Evolutionary conservation across 1,284 basidiomycete genomes (phyloP).

Genomic region (Cystobasidium sp.): DNA sequence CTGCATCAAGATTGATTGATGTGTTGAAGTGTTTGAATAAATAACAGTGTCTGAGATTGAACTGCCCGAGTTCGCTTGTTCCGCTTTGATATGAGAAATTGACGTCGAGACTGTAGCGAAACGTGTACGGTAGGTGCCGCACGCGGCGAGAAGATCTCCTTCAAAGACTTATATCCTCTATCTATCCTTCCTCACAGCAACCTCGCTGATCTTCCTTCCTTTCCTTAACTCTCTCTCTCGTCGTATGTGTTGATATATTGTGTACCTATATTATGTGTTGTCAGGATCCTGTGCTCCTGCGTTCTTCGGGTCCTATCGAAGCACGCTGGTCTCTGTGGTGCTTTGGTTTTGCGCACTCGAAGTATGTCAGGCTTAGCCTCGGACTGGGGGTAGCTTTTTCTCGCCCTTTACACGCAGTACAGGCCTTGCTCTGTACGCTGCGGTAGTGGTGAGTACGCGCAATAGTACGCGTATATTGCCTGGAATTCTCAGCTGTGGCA

Average conservation of each 20-base stretch:
- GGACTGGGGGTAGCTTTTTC: constrained; percentile 9
- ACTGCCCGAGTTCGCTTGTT: constrained; percentile 19
- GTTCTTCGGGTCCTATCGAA: constrained; percentile 21
- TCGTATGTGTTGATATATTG: constrained; percentile 6
- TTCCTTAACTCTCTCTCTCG: constrained; percentile 1
- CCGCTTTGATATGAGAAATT: background rate
- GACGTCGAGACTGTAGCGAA: constrained; percentile 5
- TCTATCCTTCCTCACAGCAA: background rate
- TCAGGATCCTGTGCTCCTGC: constrained; percentile 1
- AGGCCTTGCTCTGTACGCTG: constrained; percentile 4
- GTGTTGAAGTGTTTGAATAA: background rate
- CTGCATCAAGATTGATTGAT: constrained; percentile 16
- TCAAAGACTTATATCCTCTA: background rate
- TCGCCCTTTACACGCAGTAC: constrained; percentile 1
- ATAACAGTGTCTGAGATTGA: background rate
- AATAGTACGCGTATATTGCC: constrained; percentile 4
- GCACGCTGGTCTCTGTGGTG: background rate
- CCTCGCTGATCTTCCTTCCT: constrained; percentile 3
- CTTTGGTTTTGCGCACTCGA: background rate
- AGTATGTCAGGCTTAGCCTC: constrained; percentile 19
- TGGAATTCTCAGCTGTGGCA: background rate
- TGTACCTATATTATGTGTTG: constrained; percentile 19
- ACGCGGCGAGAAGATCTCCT: constrained; percentile 8
- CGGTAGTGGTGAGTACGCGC: background rate
- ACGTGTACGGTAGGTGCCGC: constrained; percentile 8